phyloP scores from a whole-genome alignment of 805 yeast species.

The Cyberlindnera japonica region DNA sequence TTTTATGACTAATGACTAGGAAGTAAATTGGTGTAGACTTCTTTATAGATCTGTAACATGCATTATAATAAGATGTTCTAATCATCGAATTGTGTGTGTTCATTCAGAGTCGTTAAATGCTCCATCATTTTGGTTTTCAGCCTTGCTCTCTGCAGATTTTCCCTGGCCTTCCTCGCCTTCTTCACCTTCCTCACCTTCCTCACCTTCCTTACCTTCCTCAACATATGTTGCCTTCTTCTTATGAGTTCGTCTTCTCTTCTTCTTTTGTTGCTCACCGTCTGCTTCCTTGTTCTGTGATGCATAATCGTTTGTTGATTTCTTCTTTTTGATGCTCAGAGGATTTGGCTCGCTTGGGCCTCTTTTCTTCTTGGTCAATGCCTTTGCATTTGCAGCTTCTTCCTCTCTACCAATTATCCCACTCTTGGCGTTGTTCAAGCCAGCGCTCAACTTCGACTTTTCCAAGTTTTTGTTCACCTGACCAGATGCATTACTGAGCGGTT shows the following conservation, averaged over 20 bases:
- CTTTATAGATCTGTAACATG: no score
- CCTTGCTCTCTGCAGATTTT: no score
- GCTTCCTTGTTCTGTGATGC: constrained; percentile 9
- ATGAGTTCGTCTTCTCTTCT: constrained; percentile 24
- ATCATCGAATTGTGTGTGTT: background rate
- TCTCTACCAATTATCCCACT: constrained; percentile 26
- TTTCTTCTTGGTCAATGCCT: constrained; percentile 44
- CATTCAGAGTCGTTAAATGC: background rate
- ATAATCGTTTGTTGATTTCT: constrained; percentile 36
- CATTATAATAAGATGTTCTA: no score
- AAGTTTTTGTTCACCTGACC: constrained; percentile 41
- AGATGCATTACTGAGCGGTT: constrained; percentile 80
- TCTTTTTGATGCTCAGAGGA: constrained; percentile 85
- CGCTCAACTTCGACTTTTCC: constrained; percentile 66
- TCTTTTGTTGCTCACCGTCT: constrained; percentile 12
- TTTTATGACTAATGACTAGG: no score
- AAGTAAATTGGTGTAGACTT: no score
- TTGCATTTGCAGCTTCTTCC: constrained; percentile 20
- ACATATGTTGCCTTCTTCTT: constrained; percentile 3
- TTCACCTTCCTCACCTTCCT: background rate
- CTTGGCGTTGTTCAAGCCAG: constrained; percentile 65
- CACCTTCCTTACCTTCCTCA: background rate
- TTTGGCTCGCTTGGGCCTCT: constrained; percentile 82
- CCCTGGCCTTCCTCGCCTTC: no score
- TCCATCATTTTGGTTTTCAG: background rate